Percentiles rank a stretch among this genome's conserved stretches.
Conservation (phyloP, 2,329 filamentous ascomycete species). For the Shiraia sp. region DNA sequence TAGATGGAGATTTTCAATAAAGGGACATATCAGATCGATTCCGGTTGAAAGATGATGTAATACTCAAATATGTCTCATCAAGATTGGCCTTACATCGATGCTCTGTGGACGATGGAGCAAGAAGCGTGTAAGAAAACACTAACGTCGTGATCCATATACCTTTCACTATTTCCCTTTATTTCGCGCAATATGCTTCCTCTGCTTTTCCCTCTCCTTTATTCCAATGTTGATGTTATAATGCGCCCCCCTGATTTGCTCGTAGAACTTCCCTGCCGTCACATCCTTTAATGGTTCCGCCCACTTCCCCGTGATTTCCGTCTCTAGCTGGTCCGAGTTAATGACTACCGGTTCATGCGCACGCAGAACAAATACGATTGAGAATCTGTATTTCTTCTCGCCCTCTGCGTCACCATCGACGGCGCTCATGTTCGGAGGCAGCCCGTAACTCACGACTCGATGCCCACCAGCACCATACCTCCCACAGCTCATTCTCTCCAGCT, state of each 20-base stretch:
- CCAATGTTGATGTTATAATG: slow-evolving; percentile 46
- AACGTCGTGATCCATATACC: no score
- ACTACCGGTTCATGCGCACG: slow-evolving; percentile 34
- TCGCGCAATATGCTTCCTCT: slow-evolving; percentile 22
- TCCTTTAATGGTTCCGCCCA: slow-evolving; percentile 28
- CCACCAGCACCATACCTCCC: slow-evolving; percentile 35
- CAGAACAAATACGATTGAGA: slow-evolving; percentile 44
- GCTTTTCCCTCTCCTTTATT: slow-evolving; percentile 35
- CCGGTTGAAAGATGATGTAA: no score
- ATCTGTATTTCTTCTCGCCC: slow-evolving; percentile 28
- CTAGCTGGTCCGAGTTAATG: slow-evolving; percentile 29
- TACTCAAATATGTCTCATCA: no score
- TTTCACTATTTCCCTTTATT: slow-evolving; percentile 1
- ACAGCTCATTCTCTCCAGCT: slow-evolving; percentile 36
- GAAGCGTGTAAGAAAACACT: no score
- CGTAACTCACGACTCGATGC: slow-evolving; percentile 43
- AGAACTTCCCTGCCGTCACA: slow-evolving; percentile 37
- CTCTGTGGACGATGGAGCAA: no score
- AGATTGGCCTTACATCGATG: no score
- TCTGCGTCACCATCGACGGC: neutral
- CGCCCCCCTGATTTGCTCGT: slow-evolving; percentile 30
- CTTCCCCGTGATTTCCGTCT: slow-evolving; percentile 35
- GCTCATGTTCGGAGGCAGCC: slow-evolving; percentile 1
- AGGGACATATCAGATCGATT: no score
- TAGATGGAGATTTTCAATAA: no score